These are phyloP conservation scores for Alternaria viburni DNA, from an alignment of 2,329 filamentous ascomycete genomes.

Conservation along the genomic window DNA sequence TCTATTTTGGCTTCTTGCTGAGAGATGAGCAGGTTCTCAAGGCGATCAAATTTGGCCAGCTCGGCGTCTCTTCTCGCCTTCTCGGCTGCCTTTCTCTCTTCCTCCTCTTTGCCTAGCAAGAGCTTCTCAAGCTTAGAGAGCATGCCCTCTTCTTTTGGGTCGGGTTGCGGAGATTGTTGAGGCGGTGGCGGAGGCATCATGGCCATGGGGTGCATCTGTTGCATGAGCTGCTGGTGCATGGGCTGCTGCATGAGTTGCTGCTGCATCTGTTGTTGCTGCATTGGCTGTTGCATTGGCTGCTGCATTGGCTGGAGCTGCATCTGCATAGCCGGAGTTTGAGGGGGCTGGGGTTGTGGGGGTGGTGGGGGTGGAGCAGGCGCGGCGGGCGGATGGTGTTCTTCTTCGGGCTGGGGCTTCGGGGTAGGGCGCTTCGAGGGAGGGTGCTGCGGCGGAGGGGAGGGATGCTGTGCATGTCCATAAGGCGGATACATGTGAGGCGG, in stretches of 20 bases:
- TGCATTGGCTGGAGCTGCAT: slow-evolving; percentile 12
- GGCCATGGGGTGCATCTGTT: slow-evolving; percentile 9
- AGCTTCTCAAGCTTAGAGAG: slow-evolving; percentile 40
- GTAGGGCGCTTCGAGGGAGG: slow-evolving; percentile 36
- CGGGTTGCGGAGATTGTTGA: slow-evolving; percentile 27
- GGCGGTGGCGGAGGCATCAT: slow-evolving; percentile 23
- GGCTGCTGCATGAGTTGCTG: slow-evolving; percentile 15
- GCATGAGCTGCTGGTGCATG: slow-evolving; percentile 10
- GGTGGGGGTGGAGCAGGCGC: slow-evolving; percentile 22
- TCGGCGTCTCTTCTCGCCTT: slow-evolving; percentile 41
- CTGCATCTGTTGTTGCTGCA: slow-evolving; percentile 11
- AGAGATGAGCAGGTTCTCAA: slow-evolving; percentile 44
- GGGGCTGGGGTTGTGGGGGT: slow-evolving; percentile 20
- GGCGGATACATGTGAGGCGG: slow-evolving; percentile 34
- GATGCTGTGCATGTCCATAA: slow-evolving; percentile 28
- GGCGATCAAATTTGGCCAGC: slow-evolving; percentile 44
- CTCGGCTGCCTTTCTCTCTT: slow-evolving; percentile 35
- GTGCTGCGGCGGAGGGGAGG: slow-evolving; percentile 34
- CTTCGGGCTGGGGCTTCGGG: slow-evolving; percentile 33
- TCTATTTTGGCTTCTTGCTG: slow-evolving; percentile 46
- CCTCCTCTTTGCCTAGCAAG: slow-evolving; percentile 38
- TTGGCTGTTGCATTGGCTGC: slow-evolving; percentile 4
- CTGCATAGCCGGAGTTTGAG: slow-evolving; percentile 14
- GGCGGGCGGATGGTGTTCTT: slow-evolving; percentile 30
- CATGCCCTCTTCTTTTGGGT: slow-evolving; percentile 39